Base-by-base conservation (phyloP, 148 eudicot species). In the Euryodendron excelsum region DNA sequence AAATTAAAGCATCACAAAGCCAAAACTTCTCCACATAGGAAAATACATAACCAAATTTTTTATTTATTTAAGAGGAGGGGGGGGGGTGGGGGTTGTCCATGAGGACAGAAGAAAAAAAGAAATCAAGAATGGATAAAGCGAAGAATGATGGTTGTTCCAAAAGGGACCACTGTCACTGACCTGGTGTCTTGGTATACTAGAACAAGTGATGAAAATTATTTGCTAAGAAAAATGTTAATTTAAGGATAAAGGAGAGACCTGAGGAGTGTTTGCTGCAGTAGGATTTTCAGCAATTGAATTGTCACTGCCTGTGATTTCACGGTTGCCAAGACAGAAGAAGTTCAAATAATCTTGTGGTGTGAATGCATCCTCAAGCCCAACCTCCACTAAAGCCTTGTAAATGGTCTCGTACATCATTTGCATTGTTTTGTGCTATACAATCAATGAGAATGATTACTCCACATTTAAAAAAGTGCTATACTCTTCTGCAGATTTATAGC, bases 331-430 rank as follows among this genome's bases (percentile, higher is more conserved):
- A 80, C 99, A 95, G 83, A 86, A 95, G 84, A 95, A 93, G 83
- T 93, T 95, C 86, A 95, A 88, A 79, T 79, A 95, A 84, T 95
- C 99, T 82, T 89, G 90, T 31, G 97, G 97, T 8, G 85, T 79
- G 76, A 79, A 90, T 50, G 92, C 84, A 37, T 85, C 89, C 80
- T 95, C 91, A 70, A 95, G 96, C 72, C 94, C 96, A 48, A 91
- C 94, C 79, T 93, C 96, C 61, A 86, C 92, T 65, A 95, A 80
- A 79, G 97, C 94, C 87, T 91, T 93, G 84, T 88, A 82, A 44
- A 95, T 89, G 36, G 92, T 93, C 86, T 93, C 93, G 69, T 91
- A 95, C 98, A 95, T 95, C 97, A 91, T 95, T 93, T 93, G 97
- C 97, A 95, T 95, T 70, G 99, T 95, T 80, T 91, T 91, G 86